Conservation (phyloP, 441 rosid genomes). For the Mallotus japonicus region DNA sequence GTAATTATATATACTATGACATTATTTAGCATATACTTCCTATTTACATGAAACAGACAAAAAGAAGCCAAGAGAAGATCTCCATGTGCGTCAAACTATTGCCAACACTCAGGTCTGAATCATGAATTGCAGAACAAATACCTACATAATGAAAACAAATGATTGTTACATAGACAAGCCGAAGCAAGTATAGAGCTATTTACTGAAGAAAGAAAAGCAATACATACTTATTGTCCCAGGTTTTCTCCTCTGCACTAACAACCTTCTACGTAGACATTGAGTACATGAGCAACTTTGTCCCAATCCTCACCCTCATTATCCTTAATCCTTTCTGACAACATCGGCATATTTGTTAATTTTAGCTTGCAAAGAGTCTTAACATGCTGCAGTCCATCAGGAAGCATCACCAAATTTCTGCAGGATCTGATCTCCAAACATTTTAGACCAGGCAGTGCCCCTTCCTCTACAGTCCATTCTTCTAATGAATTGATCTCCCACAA, state of each 20-base stretch:
- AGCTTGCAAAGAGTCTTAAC: constrained; percentile 6
- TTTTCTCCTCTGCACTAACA: neutral
- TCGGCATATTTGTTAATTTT: constrained; percentile 17
- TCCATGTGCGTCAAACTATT: neutral
- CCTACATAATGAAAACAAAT: constrained; percentile 16
- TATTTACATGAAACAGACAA: constrained; percentile 9
- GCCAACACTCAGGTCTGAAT: constrained; percentile 4
- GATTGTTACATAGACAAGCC: neutral
- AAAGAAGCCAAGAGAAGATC: neutral
- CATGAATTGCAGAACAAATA: neutral
- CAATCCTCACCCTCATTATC: constrained; percentile 21
- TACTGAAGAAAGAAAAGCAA: neutral
- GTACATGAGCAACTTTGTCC: constrained; percentile 21
- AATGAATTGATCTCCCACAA: constrained; percentile 19
- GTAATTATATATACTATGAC: neutral
- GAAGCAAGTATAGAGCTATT: neutral
- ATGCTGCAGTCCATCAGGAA: constrained; percentile 27
- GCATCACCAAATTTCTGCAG: constrained; percentile 13
- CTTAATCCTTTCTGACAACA: constrained; percentile 10
- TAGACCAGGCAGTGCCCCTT: constrained; percentile 14
- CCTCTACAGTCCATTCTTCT: neutral
- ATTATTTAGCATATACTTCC: neutral
- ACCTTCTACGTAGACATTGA: constrained; percentile 13
- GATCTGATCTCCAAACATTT: constrained; percentile 27
- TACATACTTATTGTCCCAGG: constrained; percentile 6